Conservation (phyloP, 106 monocot species). For the Narthecium ossifragum region DNA sequence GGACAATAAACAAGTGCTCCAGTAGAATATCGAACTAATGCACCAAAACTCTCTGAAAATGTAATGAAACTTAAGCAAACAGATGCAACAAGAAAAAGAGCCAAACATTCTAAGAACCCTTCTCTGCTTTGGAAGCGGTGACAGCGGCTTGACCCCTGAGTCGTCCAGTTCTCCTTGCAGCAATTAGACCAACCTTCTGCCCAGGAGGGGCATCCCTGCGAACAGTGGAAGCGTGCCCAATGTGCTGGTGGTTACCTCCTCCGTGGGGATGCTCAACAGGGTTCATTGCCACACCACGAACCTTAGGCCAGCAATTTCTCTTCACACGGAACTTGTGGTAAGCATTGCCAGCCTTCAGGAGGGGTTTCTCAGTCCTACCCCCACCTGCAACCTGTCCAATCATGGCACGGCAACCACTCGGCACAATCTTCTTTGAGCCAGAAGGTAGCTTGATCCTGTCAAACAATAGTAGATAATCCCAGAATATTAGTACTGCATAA, state of each 20-base stretch:
- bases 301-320: constrained; percentile 72
- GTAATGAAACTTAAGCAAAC: neutral
- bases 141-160: constrained; percentile 53
- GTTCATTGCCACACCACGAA: constrained; percentile 67
- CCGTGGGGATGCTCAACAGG: constrained; percentile 62
- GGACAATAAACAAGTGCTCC: no score
- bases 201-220: constrained; percentile 53
- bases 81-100: neutral
- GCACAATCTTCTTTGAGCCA: constrained; percentile 42
- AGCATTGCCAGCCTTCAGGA: constrained; percentile 32
- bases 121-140: constrained; percentile 30
- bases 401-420: constrained; percentile 51
- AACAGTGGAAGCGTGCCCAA: constrained; percentile 49
- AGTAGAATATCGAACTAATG: no score
- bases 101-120: constrained; percentile 1
- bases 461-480: no score
- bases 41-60: no score
- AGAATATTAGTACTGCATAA: no score
- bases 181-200: constrained; percentile 49
- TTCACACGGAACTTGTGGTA: constrained; percentile 57
- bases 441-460: constrained; percentile 54
- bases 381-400: constrained; percentile 55
- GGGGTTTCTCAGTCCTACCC: constrained; percentile 39
- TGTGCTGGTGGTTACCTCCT: constrained; percentile 68
- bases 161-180: constrained; percentile 54